Base-by-base conservation (phyloP, 2,329 filamentous ascomycete genomes). In the Sporothrix inflata region DNA sequence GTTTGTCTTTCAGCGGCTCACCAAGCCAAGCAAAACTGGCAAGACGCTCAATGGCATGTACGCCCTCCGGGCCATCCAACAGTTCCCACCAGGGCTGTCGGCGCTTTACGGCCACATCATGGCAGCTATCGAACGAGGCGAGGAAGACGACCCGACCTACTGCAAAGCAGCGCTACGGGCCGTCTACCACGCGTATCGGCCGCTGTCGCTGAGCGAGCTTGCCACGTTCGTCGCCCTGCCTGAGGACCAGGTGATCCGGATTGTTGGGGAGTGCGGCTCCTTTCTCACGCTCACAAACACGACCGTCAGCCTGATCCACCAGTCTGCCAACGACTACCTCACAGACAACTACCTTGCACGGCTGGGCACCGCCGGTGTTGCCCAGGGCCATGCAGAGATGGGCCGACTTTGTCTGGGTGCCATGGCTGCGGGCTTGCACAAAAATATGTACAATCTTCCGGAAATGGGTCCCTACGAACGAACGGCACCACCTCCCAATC, bases 81-180 rank as follows among this genome's bases (percentile, higher is more conserved):
- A 70, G 16, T 60, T 60, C 40, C 68, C 68, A 1, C 38, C 53
- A 9, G 53, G 68, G 7, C 40, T 70, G 5, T 70, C 51, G n/a
- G 53, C 34, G 8, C 51, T 70, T 1, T 70, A 70, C 53, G 68
- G 45, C 68, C 68, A 45, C 68, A 70, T 70, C 38, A 70, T 70
- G 68, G 40, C 9, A 1, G 34, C 38, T 7, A 53, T 70, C 40
- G 53, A 45, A n/a, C 27, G 27, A 3, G 68, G 68, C 40, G 40
- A 61, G 0, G 68, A 47, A 12, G 24, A 57, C 11, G 67, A 70
- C 16, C 38, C 40, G 0, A 5, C 5, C 16, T 61, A 55, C 24
- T 53, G 68, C 68, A 61, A 49, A 38, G 24, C 24, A 3, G 55
- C 68, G 12, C 40, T 70, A 3, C 40, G 38, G 40, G 53, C 68